Evolutionary conservation across 1,139 yeast genomes (phyloP).

Genomic region (Wickerhamiella pararugosa): DNA sequence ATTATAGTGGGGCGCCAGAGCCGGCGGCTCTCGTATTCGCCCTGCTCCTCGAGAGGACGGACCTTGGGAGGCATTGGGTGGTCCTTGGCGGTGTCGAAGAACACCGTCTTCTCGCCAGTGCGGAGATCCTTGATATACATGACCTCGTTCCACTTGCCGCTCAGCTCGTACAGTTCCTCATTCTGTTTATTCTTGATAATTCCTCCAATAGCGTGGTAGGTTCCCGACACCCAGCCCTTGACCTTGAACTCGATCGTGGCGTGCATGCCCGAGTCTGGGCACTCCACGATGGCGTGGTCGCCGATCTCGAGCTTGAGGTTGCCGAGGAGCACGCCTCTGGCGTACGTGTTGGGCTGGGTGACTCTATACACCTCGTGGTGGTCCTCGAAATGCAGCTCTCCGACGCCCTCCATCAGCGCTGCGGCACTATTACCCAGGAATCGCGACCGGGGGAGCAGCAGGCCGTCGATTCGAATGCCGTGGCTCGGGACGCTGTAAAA

Average conservation of each 20-base stretch:
- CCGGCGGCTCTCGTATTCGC: slow-evolving; percentile 61
- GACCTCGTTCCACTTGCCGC: slow-evolving; percentile 90
- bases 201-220: slow-evolving; percentile 83
- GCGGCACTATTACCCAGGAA: slow-evolving; percentile 85
- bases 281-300: slow-evolving; percentile 67
- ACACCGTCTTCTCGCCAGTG: slow-evolving; percentile 30
- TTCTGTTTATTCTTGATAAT: slow-evolving; percentile 40
- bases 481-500: slow-evolving; percentile 74
- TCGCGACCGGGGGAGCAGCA: slow-evolving; percentile 70
- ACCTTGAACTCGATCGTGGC: slow-evolving; percentile 90
- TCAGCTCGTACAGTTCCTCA: slow-evolving; percentile 45
- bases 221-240: slow-evolving; percentile 85
- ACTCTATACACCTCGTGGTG: slow-evolving; percentile 43
- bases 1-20: slow-evolving; percentile 72
- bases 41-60: slow-evolving; percentile 67
- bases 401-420: slow-evolving; percentile 89
- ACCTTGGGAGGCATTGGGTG: slow-evolving; percentile 47
- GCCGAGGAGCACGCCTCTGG: slow-evolving; percentile 88
- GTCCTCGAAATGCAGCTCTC: slow-evolving; percentile 55
- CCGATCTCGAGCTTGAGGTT: slow-evolving; percentile 81
- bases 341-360: slow-evolving; percentile 90
- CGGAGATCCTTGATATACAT: slow-evolving; percentile 48
- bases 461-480: slow-evolving; percentile 77
- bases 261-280: slow-evolving; percentile 41
- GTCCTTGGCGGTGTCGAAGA: slow-evolving; percentile 51